Base-by-base conservation (phyloP, 768 basidiomycete genomes). In the Kwoniella bestiolae region DNA sequence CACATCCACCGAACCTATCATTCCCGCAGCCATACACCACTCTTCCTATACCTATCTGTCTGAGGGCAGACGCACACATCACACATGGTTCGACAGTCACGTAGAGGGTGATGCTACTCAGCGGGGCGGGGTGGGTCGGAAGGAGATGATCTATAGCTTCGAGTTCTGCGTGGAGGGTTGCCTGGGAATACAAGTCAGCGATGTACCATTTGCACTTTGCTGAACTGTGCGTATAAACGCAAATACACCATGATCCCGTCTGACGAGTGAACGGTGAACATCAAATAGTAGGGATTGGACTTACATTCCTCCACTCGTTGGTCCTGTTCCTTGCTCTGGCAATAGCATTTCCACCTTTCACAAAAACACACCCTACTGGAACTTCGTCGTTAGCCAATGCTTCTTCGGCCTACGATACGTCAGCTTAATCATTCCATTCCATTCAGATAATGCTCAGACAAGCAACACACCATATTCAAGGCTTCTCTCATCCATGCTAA, bases 71-170 rank as follows among this genome's bases (percentile, higher is more conserved):
- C 12, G 94, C 92, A 71, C 96, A 99, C 96, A 98, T 98, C 79
- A 98, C 93, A 82, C 96, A 99, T 0, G 95, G 96, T 82, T 99
- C 95, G 58, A 99, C 96, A 4, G 96, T 99, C 56, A 98, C 96
- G 79, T 98, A 99, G 29, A 98, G 87, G 2, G 87, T 91, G 23
- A 92, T 94, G 9, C 86, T 84, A 0, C 85, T 84, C 18, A 99
- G 85, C 5, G 91, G 91, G 64, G 91, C 87, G 47, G 81, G 78
- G 38, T 82, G 82, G 77, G 89, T 85, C 0, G 87, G 83, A 12
- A 98, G 83, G 70, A 99, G 92, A 73, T 85, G 84, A 77, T 96
- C 93, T 72, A 98, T 93, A 1, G 95, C 94, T 80, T 96, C 96
- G 25, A 99, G 87, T 81, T 99, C 96, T 38, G 96, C 95, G 75